Conservation (phyloP, 305 asterid species). For the Rubia peregrina region DNA sequence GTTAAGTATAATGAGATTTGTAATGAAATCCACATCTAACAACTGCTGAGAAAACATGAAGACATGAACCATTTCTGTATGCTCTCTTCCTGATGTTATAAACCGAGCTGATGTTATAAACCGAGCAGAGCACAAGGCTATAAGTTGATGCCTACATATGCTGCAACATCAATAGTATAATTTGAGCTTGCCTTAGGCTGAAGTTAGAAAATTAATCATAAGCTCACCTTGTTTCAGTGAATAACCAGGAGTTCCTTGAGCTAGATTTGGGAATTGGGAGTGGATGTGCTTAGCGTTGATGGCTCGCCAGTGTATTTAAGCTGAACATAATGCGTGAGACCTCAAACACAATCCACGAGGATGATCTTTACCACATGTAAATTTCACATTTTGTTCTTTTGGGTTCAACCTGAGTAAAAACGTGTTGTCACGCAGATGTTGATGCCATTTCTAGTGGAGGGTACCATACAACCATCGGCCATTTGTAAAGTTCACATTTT, state of each 20-base stretch:
- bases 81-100: background rate
- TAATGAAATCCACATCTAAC: background rate
- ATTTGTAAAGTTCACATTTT: no score
- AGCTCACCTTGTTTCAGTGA: background rate
- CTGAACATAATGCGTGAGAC: background rate
- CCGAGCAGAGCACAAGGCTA: background rate
- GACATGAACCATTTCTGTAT: background rate
- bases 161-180: background rate
- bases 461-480: background rate
- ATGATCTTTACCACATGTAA: no score
- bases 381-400: background rate
- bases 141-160: background rate
- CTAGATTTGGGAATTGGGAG: background rate
- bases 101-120: no score
- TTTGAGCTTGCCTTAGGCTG: background rate
- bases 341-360: background rate
- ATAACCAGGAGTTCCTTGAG: background rate
- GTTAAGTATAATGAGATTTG: background rate
- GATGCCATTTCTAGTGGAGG: background rate
- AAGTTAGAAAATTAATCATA: background rate
- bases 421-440: background rate
- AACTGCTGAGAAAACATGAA: background rate
- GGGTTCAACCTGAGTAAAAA: background rate
- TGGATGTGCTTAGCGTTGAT: background rate
- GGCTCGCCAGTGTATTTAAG: background rate